A percentile compares a stretch with the other conserved stretches of the same genome.
These are phyloP conservation scores for Cynara cardunculus DNA, from an alignment of 129 eudicot species.

Conservation along the genomic window DNA sequence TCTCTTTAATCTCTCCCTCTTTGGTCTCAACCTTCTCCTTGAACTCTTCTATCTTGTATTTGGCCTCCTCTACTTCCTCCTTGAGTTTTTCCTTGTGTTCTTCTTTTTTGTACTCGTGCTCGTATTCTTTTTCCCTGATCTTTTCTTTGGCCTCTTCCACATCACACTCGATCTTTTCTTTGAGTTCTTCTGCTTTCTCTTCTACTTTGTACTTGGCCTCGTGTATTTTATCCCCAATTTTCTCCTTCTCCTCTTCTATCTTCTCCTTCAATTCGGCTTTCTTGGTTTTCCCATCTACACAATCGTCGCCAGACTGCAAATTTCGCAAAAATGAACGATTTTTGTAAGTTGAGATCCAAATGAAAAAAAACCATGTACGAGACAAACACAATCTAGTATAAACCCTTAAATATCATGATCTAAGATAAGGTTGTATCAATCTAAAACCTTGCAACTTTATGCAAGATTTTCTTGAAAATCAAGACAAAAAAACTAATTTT, in stretches of 20 bases:
- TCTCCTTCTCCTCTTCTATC: not conserved
- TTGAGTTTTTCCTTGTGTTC: not conserved
- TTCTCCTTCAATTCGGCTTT: conserved; percentile 19
- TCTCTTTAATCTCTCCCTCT: conserved; percentile 19
- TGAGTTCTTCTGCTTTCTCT: conserved; percentile 3
- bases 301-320: conserved; percentile 23
- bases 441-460: not conserved
- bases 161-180: not conserved
- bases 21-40: conserved; percentile 18
- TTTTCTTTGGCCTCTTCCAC: conserved; percentile 1
- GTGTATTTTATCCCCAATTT: not conserved
- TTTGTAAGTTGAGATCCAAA: not conserved
- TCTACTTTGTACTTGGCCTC: not conserved
- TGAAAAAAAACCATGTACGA: not conserved
- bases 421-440: not conserved
- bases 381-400: not conserved
- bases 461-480: not conserved
- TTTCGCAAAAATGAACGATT: not conserved
- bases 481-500: not conserved
- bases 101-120: not conserved
- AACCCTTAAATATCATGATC: not conserved
- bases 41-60: conserved; percentile 18
- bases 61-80: conserved; percentile 9
- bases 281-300: conserved; percentile 12
- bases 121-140: not conserved